Evolutionary conservation across 2,329 filamentous ascomycete species (phyloP).

Genomic region (Orbilia quercus): DNA sequence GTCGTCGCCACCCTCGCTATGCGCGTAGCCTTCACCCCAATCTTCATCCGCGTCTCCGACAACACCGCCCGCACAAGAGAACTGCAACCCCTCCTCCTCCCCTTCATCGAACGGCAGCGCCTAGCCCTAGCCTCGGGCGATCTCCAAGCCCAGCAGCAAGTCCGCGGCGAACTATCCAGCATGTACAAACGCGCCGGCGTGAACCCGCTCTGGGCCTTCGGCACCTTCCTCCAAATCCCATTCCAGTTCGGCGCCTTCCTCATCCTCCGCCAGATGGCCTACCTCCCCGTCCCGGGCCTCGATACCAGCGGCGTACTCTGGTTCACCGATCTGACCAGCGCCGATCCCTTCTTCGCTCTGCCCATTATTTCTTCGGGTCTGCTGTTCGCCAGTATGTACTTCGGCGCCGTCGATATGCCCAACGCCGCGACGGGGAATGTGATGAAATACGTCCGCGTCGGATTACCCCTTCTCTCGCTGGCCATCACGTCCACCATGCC

Average conservation of each 20-base stretch:
- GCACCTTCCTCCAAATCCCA: slow-evolving; percentile 73
- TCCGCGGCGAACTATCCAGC: slow-evolving; percentile 66
- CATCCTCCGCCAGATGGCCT: slow-evolving; percentile 77
- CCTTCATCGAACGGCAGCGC: slow-evolving; percentile 70
- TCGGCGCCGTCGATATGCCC: slow-evolving; percentile 22
- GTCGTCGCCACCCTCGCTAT: slow-evolving; percentile 73
- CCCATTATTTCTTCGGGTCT: slow-evolving; percentile 72
- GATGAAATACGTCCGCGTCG: slow-evolving; percentile 31
- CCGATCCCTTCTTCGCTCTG: slow-evolving; percentile 82
- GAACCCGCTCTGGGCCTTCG: slow-evolving; percentile 66
- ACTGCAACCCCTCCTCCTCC: slow-evolving; percentile 70
- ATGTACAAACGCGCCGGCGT: slow-evolving; percentile 71
- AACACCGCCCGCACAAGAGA: slow-evolving; percentile 72
- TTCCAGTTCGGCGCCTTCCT: slow-evolving; percentile 85
- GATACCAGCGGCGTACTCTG: slow-evolving; percentile 77
- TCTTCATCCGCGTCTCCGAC: slow-evolving; percentile 73
- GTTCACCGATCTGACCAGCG: slow-evolving; percentile 79
- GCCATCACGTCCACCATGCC: slow-evolving; percentile 48
- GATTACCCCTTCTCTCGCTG: slow-evolving; percentile 31
- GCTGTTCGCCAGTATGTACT: slow-evolving; percentile 62
- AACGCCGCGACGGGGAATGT: background rate
- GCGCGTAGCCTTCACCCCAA: slow-evolving; percentile 74
- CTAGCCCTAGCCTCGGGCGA: slow-evolving; percentile 61
- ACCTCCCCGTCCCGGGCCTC: slow-evolving; percentile 82
- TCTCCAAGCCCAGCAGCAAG: slow-evolving; percentile 67